Evolutionary conservation across 2,329 filamentous ascomycete genomes (phyloP).

Genomic region (Xylaria sp.): DNA sequence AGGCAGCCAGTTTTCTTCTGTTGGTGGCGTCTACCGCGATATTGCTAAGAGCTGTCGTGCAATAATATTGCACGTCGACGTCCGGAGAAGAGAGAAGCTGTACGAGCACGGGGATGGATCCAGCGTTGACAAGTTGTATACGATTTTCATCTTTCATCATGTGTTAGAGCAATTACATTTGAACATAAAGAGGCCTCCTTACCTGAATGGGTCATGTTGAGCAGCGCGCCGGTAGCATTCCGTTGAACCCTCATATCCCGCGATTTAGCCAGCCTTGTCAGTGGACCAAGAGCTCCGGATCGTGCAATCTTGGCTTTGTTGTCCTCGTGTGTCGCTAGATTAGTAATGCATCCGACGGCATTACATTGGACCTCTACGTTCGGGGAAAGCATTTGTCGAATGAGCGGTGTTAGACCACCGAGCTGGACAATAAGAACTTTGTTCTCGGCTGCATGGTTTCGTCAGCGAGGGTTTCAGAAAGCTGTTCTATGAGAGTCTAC

Average conservation of each 20-base stretch:
- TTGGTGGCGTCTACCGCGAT: constrained; percentile 95
- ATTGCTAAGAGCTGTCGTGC: constrained; percentile 97
- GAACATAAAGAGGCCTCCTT: constrained; percentile 50
- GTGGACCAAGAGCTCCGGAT: constrained; percentile 88
- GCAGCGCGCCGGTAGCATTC: constrained; percentile 92
- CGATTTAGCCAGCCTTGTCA: constrained; percentile 93
- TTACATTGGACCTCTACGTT: constrained; percentile 99
- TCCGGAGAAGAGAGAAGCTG: constrained; percentile 92
- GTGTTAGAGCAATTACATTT: constrained; percentile 27
- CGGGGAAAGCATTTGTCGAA: constrained; percentile 96
- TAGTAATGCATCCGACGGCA: constrained; percentile 98
- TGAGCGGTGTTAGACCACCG: constrained; percentile 88
- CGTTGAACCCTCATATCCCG: constrained; percentile 98
- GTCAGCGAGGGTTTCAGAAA: constrained; percentile 31
- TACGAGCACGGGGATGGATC: constrained; percentile 96
- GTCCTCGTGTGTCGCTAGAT: constrained; percentile 96
- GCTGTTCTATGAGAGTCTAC: background rate
- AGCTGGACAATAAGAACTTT: constrained; percentile 96
- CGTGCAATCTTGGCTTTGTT: constrained; percentile 99
- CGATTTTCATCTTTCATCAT: constrained; percentile 83
- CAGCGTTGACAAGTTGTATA: constrained; percentile 95
- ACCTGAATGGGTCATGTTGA: constrained; percentile 99
- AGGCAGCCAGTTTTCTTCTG: constrained; percentile 88
- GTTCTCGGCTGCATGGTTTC: constrained; percentile 78
- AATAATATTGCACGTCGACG: constrained; percentile 99